These are phyloP conservation scores for Xylariaceae sp. DNA, from an alignment of 2,329 filamentous ascomycete genomes.

Conservation along the genomic window DNA sequence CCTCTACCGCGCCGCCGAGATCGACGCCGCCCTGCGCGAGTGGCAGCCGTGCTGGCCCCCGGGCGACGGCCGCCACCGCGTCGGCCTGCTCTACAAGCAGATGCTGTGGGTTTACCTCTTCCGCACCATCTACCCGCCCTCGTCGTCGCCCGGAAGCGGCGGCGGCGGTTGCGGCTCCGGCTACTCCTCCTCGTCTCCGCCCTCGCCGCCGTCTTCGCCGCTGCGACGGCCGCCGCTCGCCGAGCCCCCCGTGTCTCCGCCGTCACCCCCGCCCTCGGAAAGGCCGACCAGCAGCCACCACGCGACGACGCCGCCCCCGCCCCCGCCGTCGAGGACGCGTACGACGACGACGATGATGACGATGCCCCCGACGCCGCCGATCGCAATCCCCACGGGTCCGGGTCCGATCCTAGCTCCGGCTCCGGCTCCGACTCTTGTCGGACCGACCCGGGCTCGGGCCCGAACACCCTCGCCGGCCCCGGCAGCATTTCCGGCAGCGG, in stretches of 20 bases:
- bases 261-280: conserved; percentile 13
- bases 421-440: too few species aligned
- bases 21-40: conserved; percentile 64
- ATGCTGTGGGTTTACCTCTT: conserved; percentile 60
- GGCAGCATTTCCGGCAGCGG: conserved; percentile 3
- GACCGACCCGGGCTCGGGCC: too few species aligned
- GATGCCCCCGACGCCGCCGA: too few species aligned
- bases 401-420: too few species aligned
- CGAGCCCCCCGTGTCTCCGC: conserved; percentile 16
- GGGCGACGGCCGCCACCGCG: conserved; percentile 49
- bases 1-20: conserved; percentile 64
- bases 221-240: conserved; percentile 7
- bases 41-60: conserved; percentile 62
- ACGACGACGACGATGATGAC: conserved; percentile 1
- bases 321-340: too few species aligned
- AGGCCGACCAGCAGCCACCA: conserved; percentile 11
- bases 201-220: conserved; percentile 10
- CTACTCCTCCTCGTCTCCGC: conserved; percentile 14
- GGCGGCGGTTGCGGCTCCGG: too few species aligned
- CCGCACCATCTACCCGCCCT: conserved; percentile 52
- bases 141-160: too few species aligned
- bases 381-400: too few species aligned
- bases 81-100: conserved; percentile 54
- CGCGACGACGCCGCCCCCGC: conserved; percentile 19
- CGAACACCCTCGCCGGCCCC: neutral